phyloP scores from a whole-genome alignment of 192 early-diverging fungal genomes.

The Spinellus fusiger region DNA sequence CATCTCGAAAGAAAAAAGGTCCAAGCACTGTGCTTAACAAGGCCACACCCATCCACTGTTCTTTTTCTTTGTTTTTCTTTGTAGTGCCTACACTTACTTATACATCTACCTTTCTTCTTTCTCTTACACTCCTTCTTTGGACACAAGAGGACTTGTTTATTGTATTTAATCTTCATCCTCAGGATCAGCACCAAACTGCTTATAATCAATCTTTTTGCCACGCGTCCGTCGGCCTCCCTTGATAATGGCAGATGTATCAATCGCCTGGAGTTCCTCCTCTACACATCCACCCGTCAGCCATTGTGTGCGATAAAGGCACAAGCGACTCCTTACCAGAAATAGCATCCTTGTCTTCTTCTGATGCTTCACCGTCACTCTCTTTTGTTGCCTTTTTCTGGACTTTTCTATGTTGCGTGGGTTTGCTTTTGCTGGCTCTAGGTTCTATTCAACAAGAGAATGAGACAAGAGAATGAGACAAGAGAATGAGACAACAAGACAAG shows the following conservation, averaged over 20 bases:
- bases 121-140: neutral
- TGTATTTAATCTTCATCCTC: conserved; percentile 32
- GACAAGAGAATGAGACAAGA: too few relatives aligned
- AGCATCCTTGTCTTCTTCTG: conserved; percentile 34
- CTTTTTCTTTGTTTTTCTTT: neutral
- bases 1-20: too few relatives aligned
- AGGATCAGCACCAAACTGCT: conserved; percentile 60
- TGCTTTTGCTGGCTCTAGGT: conserved; percentile 4
- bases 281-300: neutral
- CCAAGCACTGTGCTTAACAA: too few relatives aligned
- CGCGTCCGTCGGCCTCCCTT: conserved; percentile 56
- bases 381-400: conserved; percentile 9
- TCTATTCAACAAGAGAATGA: neutral
- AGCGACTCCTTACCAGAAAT: conserved; percentile 31
- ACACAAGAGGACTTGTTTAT: neutral
- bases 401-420: conserved; percentile 3
- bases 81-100: neutral
- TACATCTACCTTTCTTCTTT: neutral
- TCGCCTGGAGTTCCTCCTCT: conserved; percentile 55
- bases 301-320: neutral
- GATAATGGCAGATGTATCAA: conserved; percentile 64
- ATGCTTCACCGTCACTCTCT: conserved; percentile 25
- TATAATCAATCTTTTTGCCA: conserved; percentile 68
- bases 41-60: neutral
- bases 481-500: neutral